A percentile compares a stretch with the other conserved stretches of the same genome.
These are phyloP conservation scores for Myxozyma lipomycoides DNA, from an alignment of 805 yeast species.

Conservation along the genomic window DNA sequence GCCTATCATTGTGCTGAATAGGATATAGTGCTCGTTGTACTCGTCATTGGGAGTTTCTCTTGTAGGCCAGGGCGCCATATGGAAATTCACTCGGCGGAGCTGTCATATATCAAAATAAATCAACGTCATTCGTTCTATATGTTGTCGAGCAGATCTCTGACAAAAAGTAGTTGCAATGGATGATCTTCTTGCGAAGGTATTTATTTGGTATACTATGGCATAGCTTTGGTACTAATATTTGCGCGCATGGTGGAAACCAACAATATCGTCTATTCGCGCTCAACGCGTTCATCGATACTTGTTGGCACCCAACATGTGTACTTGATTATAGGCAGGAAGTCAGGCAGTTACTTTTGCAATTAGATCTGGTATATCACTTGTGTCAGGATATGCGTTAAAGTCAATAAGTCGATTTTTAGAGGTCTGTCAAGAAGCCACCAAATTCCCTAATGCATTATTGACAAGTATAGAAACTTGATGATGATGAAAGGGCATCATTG, in stretches of 20 bases:
- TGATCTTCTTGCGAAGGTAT: constrained; percentile 8
- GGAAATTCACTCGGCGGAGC: no score
- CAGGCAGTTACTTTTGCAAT: constrained; percentile 80
- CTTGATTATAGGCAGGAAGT: constrained; percentile 64
- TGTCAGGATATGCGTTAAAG: constrained; percentile 67
- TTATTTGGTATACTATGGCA: constrained; percentile 2
- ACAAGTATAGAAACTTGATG: constrained; percentile 40
- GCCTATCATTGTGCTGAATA: neutral
- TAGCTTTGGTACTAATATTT: neutral
- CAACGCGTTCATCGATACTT: no score
- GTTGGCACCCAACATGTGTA: no score
- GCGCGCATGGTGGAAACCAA: no score
- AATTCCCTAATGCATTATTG: neutral
- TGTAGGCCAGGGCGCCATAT: no score
- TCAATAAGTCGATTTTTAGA: constrained; percentile 57
- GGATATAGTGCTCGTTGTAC: no score
- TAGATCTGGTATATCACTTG: constrained; percentile 68
- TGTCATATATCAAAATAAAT: no score
- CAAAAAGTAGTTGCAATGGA: no score
- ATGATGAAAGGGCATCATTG: constrained; percentile 47
- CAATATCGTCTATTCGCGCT: no score
- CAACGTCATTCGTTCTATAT: no score
- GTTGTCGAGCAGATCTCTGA: no score
- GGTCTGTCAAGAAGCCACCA: constrained; percentile 28
- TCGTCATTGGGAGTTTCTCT: no score